phyloP scores from a whole-genome alignment of 139 green algal genomes.

The Zygnema cylindricum region DNA sequence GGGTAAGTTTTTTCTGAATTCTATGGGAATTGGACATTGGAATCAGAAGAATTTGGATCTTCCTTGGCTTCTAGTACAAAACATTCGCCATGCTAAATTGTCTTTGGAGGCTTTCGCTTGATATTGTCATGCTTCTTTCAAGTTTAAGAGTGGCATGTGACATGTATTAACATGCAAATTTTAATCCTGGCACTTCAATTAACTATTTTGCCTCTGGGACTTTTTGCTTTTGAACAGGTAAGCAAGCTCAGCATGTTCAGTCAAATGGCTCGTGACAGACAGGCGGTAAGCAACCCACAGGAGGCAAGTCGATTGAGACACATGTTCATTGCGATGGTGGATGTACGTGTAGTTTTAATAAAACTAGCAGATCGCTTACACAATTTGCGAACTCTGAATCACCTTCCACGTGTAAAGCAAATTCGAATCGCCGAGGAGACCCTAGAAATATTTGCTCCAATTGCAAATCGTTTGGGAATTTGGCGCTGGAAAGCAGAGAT shows the following conservation, averaged over 20 bases:
- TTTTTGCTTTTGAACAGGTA: conserved; percentile 54
- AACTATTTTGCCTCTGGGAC: not conserved
- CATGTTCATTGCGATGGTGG: conserved; percentile 78
- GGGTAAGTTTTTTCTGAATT: too few relatives aligned
- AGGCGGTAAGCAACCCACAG: not conserved
- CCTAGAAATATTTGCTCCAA: conserved; percentile 80
- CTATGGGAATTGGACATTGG: too few relatives aligned
- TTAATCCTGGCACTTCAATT: too few relatives aligned
- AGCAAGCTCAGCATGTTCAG: conserved; percentile 54
- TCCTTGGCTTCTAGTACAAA: too few relatives aligned
- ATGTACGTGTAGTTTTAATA: conserved; percentile 86
- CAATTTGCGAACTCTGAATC: conserved; percentile 78
- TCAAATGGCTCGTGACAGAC: conserved; percentile 44
- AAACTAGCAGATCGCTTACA: conserved; percentile 84
- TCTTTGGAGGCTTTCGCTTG: too few relatives aligned
- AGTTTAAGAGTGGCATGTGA: too few relatives aligned
- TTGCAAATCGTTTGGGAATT: conserved; percentile 91
- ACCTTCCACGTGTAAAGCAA: conserved; percentile 75
- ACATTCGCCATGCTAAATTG: too few relatives aligned
- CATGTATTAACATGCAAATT: too few relatives aligned
- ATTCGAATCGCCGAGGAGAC: conserved; percentile 80
- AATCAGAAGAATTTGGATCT: too few relatives aligned
- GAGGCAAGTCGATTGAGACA: conserved; percentile 63
- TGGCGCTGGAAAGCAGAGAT: conserved; percentile 89
- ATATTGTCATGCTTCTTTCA: too few relatives aligned